A percentile compares a stretch with the other conserved stretches of the same genome.
Evolutionary conservation across 306 rosid species (phyloP).

Genomic region (Rosa persica): DNA sequence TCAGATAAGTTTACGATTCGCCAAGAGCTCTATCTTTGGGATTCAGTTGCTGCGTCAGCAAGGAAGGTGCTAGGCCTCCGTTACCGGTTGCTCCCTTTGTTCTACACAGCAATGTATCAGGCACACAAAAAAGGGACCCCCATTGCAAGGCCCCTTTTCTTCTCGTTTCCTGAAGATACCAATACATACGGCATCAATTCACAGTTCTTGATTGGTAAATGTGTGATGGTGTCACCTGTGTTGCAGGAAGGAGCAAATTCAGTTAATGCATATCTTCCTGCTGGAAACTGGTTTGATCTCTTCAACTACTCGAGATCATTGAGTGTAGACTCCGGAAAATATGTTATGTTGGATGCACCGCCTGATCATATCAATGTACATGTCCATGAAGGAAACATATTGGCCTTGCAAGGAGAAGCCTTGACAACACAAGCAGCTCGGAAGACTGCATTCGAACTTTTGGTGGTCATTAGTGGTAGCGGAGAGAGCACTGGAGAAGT

Average conservation of each 20-base stretch:
- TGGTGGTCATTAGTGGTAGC: conserved; percentile 47
- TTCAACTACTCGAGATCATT: conserved; percentile 62
- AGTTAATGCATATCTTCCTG: conserved; percentile 74
- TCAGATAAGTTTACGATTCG: conserved; percentile 38
- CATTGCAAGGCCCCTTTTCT: conserved; percentile 83
- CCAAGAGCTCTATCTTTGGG: conserved; percentile 90
- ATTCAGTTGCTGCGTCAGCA: conserved; percentile 76
- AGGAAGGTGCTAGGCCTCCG: conserved; percentile 81
- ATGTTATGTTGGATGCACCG: conserved; percentile 62
- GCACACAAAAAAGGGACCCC: conserved; percentile 73
- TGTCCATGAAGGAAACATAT: conserved; percentile 61
- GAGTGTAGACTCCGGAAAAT: conserved; percentile 45
- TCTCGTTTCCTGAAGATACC: conserved; percentile 81
- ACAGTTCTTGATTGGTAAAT: conserved; percentile 77
- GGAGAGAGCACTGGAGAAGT: conserved; percentile 54
- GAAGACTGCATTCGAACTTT: conserved; percentile 58
- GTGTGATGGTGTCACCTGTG: conserved; percentile 77
- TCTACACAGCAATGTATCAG: conserved; percentile 79
- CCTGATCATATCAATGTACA: conserved; percentile 75
- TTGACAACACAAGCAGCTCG: conserved; percentile 50
- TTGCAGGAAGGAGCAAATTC: conserved; percentile 49
- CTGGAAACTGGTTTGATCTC: conserved; percentile 88
- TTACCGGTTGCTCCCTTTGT: conserved; percentile 75
- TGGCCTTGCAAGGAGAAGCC: conserved; percentile 77
- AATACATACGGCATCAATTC: conserved; percentile 59